Evolutionary conservation across 2,329 filamentous ascomycete genomes (phyloP).

Genomic region (Alternaria metachromatica): DNA sequence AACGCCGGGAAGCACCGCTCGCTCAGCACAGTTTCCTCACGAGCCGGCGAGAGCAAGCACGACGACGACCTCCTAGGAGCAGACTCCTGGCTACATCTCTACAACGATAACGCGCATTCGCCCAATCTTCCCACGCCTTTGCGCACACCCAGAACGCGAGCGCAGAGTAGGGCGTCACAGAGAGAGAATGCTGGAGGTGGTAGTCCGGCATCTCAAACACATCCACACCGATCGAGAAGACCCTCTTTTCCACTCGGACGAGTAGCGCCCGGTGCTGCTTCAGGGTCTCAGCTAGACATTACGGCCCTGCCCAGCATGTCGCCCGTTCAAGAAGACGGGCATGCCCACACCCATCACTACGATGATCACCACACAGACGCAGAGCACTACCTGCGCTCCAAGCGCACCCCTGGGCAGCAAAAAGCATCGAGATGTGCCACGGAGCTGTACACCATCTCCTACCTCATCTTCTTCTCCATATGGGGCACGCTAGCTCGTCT

Average conservation of each 20-base stretch:
- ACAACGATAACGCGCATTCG: slow-evolving; percentile 13
- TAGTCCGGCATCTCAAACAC: slow-evolving; percentile 9
- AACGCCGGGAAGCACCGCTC: slow-evolving; percentile 1
- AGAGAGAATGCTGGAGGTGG: slow-evolving; percentile 5
- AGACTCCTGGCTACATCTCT: slow-evolving; percentile 15
- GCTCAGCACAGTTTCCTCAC: slow-evolving; percentile 8
- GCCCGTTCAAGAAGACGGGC: slow-evolving; percentile 6
- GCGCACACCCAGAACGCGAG: slow-evolving; percentile 6
- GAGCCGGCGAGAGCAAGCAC: neutral
- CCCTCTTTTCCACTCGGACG: slow-evolving; percentile 10
- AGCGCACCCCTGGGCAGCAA: slow-evolving; percentile 15
- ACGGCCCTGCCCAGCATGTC: slow-evolving; percentile 39
- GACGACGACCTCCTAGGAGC: slow-evolving; percentile 8
- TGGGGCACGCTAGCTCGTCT: slow-evolving; percentile 83
- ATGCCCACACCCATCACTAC: neutral
- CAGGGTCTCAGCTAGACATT: slow-evolving; percentile 30
- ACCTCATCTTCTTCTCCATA: slow-evolving; percentile 85
- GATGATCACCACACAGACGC: neutral
- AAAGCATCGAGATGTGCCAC: slow-evolving; percentile 43
- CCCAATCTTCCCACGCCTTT: slow-evolving; percentile 4
- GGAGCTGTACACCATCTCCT: slow-evolving; percentile 71
- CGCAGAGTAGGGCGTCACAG: slow-evolving; percentile 3
- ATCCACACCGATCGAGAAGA: slow-evolving; percentile 11
- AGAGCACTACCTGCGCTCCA: slow-evolving; percentile 16
- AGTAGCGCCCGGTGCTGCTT: slow-evolving; percentile 5